Conservation (phyloP, 2,329 filamentous ascomycete genomes). For the Calonectria crousiana region DNA sequence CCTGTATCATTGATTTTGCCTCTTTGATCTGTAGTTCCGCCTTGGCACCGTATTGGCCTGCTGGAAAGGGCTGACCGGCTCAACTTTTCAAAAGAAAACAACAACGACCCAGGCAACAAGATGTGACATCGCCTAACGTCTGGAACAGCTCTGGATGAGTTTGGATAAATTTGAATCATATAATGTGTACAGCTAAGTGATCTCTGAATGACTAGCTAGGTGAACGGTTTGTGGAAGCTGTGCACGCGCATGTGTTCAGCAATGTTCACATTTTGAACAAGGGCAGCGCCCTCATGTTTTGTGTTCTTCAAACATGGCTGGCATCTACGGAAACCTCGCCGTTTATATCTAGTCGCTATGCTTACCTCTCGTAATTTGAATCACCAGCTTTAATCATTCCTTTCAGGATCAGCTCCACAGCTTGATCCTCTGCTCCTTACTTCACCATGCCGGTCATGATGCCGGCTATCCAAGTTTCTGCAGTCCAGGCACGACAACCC, state of each 20-base stretch:
- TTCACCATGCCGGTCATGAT: neutral
- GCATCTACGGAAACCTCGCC: too few species aligned
- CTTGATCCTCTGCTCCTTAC: neutral
- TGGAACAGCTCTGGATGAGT: neutral
- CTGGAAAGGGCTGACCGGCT: neutral
- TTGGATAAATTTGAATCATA: neutral
- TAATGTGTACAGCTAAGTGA: neutral
- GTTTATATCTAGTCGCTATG: neutral
- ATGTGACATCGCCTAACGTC: neutral
- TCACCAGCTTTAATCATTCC: neutral
- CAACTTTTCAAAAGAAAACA: constrained; percentile 3
- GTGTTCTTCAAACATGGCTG: neutral
- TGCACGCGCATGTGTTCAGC: neutral
- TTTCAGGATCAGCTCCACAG: neutral
- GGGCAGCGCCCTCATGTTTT: neutral
- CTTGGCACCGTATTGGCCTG: neutral
- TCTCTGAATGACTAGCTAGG: neutral
- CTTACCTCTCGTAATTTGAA: neutral
- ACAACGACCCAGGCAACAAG: neutral
- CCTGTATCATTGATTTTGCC: neutral
- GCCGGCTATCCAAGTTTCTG: neutral
- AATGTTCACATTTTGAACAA: neutral
- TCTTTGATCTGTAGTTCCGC: neutral
- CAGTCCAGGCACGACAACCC: neutral
- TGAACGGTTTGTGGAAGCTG: neutral